A percentile compares a stretch with the other conserved stretches of the same genome.
These are phyloP conservation scores for Garcia nutans DNA, from an alignment of 345 rosid genomes.

Conservation along the genomic window DNA sequence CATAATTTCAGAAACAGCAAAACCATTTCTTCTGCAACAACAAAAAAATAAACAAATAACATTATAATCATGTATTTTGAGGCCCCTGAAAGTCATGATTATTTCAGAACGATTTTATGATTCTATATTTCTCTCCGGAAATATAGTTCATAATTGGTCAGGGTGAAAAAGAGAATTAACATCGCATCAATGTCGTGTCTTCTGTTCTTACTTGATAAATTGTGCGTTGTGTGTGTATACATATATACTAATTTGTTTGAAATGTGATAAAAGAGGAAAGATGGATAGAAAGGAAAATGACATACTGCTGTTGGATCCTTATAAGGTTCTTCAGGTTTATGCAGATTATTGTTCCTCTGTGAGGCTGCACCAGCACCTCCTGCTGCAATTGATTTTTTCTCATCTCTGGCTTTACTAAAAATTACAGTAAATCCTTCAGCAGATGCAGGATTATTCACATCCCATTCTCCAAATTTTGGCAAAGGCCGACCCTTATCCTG, in stretches of 20 bases:
- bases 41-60: neutral
- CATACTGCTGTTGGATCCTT: constrained; percentile 19
- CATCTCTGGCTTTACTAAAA: constrained; percentile 69
- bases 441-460: constrained; percentile 70
- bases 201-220: too few species aligned
- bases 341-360: constrained; percentile 11
- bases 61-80: neutral
- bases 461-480: constrained; percentile 80
- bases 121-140: too few species aligned
- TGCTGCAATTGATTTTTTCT: constrained; percentile 47
- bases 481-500: constrained; percentile 59
- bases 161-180: too few species aligned
- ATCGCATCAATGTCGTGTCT: too few species aligned
- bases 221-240: too few species aligned
- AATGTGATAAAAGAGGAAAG: neutral
- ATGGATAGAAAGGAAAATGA: neutral
- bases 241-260: too few species aligned
- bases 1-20: constrained; percentile 57
- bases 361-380: constrained; percentile 22
- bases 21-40: constrained; percentile 62
- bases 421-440: constrained; percentile 74
- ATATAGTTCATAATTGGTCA: too few species aligned
- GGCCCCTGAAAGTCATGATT: neutral
- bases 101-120: too few species aligned
- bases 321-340: constrained; percentile 7